Evolutionary conservation across 2,329 filamentous ascomycete genomes (phyloP).

Genomic region (Scleromitrula shiraiana): DNA sequence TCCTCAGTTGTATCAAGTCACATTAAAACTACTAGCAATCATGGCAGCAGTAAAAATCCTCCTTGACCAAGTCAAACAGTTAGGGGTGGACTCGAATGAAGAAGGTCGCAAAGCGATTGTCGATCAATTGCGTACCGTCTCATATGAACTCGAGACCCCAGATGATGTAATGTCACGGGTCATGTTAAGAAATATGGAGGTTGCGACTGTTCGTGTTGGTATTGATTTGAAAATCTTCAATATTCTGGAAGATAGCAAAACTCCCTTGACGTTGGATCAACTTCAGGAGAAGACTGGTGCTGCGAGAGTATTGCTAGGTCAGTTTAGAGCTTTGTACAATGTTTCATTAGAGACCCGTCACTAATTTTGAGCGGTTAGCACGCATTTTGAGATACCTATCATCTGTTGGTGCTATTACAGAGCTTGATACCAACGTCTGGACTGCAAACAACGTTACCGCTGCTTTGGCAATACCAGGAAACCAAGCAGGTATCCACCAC

Average conservation of each 20-base stretch:
- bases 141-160: conserved; percentile 1
- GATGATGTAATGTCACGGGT: background rate
- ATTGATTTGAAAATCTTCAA: conserved; percentile 18
- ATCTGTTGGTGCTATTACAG: conserved; percentile 28
- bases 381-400: conserved; percentile 30
- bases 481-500: conserved; percentile 25
- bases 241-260: conserved; percentile 12
- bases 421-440: conserved; percentile 25
- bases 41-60: background rate
- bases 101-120: background rate
- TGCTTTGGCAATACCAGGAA: conserved; percentile 23
- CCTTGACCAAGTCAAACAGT: background rate
- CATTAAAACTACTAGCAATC: no score
- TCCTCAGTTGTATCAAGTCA: background rate
- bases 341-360: no score
- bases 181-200: background rate
- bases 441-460: conserved; percentile 27
- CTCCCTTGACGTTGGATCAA: conserved; percentile 11
- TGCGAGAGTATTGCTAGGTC: conserved; percentile 22
- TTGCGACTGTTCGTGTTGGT: background rate
- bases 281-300: conserved; percentile 24
- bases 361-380: conserved; percentile 1
- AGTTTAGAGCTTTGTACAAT: no score
- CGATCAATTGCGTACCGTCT: background rate
- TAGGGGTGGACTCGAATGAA: background rate